Conservation (phyloP, 176 grass and related monocot genomes). For the Alloteropsis semialata region DNA sequence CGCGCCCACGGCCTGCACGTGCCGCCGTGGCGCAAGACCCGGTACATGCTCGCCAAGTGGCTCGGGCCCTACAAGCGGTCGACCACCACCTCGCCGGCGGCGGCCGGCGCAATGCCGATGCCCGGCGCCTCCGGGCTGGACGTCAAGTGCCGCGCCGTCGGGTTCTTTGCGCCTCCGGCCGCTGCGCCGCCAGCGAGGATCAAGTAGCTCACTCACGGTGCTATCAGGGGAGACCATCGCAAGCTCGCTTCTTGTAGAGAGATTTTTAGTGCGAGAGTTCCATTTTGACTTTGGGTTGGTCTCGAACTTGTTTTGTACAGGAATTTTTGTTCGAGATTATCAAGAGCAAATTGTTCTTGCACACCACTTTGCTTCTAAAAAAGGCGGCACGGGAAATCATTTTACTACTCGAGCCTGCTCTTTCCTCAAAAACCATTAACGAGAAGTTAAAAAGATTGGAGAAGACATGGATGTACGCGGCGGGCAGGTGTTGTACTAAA, state of each 20-base stretch:
- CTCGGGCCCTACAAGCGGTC: constrained; percentile 79
- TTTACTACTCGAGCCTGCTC: background rate
- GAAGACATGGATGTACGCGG: constrained; percentile 29
- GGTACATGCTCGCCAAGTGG: constrained; percentile 96
- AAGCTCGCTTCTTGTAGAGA: background rate
- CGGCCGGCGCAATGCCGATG: constrained; percentile 25
- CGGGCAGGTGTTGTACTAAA: constrained; percentile 24
- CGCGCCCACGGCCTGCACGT: constrained; percentile 64
- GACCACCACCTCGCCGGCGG: constrained; percentile 11
- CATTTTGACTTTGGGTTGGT: background rate
- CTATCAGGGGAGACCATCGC: background rate
- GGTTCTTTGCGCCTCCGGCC: constrained; percentile 25
- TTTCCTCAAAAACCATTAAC: background rate
- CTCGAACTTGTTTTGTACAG: constrained; percentile 37
- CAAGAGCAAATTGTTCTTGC: constrained; percentile 12
- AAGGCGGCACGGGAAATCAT: background rate
- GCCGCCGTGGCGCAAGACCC: constrained; percentile 84
- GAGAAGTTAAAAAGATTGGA: background rate
- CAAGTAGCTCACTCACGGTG: background rate
- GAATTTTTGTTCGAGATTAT: constrained; percentile 22
- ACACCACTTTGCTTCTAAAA: background rate
- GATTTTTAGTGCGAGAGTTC: constrained; percentile 17
- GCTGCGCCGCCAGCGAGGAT: constrained; percentile 36
- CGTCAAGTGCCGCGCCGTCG: constrained; percentile 54
- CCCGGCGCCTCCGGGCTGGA: constrained; percentile 12